Percentiles rank a stretch among this genome's conserved stretches.
Conservation (phyloP, 1,284 basidiomycete species). For the Rhodotorula sp. region DNA sequence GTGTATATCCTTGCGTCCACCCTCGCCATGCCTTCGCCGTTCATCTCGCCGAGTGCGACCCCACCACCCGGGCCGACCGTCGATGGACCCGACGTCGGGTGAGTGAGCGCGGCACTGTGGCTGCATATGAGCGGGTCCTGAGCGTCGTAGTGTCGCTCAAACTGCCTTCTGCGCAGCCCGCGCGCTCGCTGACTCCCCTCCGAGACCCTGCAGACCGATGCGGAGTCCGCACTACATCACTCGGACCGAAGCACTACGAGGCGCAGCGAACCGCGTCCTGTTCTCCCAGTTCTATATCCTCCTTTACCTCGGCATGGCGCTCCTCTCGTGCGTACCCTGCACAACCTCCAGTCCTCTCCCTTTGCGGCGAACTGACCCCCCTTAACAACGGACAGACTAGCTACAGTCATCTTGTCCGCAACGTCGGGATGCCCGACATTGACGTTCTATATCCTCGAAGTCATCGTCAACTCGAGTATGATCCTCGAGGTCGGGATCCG, state of each 20-base stretch:
- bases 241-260: constrained; percentile 70
- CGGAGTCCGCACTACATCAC: constrained; percentile 53
- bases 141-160: too few species aligned
- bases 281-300: constrained; percentile 61
- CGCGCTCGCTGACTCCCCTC: too few species aligned
- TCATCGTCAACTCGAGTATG: constrained; percentile 88
- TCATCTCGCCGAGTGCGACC: neutral
- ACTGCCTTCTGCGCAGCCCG: neutral
- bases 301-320: constrained; percentile 79
- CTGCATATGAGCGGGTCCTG: too few species aligned
- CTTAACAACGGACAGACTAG: constrained; percentile 52
- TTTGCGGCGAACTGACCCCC: too few species aligned
- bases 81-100: neutral
- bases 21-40: neutral
- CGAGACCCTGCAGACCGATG: neutral
- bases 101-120: neutral
- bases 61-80: neutral
- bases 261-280: constrained; percentile 79
- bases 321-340: constrained; percentile 14
- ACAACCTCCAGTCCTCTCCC: neutral
- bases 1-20: neutral
- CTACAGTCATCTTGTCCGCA: constrained; percentile 84
- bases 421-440: constrained; percentile 52
- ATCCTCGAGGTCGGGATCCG: constrained; percentile 84
- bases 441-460: constrained; percentile 83